Evolutionary conservation across 805 yeast species (phyloP), one percentile per base, ranked within the genome.

Genomic region (Wickerhamomyces queroliae): DNA sequence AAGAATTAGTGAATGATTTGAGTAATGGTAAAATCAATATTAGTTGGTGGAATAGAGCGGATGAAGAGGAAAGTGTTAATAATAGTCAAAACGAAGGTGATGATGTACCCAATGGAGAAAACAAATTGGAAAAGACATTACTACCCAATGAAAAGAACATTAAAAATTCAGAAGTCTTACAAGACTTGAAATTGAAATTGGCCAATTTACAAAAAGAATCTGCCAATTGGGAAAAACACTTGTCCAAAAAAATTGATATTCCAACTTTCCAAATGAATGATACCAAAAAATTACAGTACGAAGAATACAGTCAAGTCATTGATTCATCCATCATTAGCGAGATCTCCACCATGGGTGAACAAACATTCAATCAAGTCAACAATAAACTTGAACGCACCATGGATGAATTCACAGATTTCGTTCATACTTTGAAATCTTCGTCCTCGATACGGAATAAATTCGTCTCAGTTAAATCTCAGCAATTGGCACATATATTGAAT

Each of bases 61-160:
- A 55, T 4, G 53, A 48, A 2, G 52, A 52, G 3, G 57, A 48
- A 1, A 59, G 48, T 5, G 54, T 51, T 7, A 48, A 44, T 4
- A 45, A 43, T 11, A 56, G 47, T 18, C 52, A 51, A 4, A 45
- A 52, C 17, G 59, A 55, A 38, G 58, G 50, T 34, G 58, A 60
- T 38, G 40, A 55, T 27, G 43, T 30, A 10, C 60, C 60, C 10
- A 37, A 22, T 7, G 24, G n/a, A n/a, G n/a, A 26, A 4, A 25
- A 36, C 7, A 30, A 16, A 15, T 22, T 32, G 26, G 44, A 48
- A 15, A 56, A 58, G 7, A 58, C 65, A 7, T 51, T 73, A 25
- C 56, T 67, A 26, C 82, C 86, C 1, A 83, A 84, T 53, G 73
- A 76, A n/a, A 67, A 75, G 35, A 84, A 84, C 49, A 57, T 62